Evolutionary conservation across 1,284 basidiomycete species (phyloP), one percentile per base, ranked within the genome.

Genomic region (Mycena sp.): DNA sequence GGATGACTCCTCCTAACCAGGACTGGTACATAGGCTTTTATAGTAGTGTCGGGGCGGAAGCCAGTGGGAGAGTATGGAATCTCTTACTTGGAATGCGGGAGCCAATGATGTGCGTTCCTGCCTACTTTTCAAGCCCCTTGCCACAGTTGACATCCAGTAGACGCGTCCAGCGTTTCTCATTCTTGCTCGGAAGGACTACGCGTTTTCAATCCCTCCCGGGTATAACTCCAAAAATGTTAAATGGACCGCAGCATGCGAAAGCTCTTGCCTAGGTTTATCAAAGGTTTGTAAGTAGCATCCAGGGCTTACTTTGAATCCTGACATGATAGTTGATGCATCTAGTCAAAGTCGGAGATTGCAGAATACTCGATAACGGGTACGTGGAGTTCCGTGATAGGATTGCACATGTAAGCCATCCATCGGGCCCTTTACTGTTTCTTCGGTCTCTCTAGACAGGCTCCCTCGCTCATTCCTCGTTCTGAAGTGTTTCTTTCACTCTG

Each of bases 311-410:
- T 38, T 11, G 23, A 35, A 14, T n/a, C 3, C 6, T 26, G 10
- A 6, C 12, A 10, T 35, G 6, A n/a, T 23, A 5, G 1, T 32
- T 57, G 50, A 50, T 16, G 21, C 23, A 10, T 10, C 30, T 43
- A 64, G 63, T 64, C 32, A 65, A 65, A 21, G 64, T 66, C 26
- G 55, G 64, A 17, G 61, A 66, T 32, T 63, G 60, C 58, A 55
- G 12, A 16, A 56, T 66, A 32, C 64, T 60, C 1, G 46, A 45
- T 10, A 62, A 62, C 45, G 64, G 64, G 10, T 66, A 61, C 37
- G 23, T 66, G 28, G 61, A 63, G 49, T 63, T 60, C 32, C 30
- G 57, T 10, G 61, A 66, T 40, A 59, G 43, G 25, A 63, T 60
- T 11, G 61, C 64, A 21, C 57, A 56, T 32, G 64, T 58, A 6